Evolutionary conservation across 257 asterid species (phyloP), one percentile per base, ranked within the genome.

Genomic region (Henckelia pumila): DNA sequence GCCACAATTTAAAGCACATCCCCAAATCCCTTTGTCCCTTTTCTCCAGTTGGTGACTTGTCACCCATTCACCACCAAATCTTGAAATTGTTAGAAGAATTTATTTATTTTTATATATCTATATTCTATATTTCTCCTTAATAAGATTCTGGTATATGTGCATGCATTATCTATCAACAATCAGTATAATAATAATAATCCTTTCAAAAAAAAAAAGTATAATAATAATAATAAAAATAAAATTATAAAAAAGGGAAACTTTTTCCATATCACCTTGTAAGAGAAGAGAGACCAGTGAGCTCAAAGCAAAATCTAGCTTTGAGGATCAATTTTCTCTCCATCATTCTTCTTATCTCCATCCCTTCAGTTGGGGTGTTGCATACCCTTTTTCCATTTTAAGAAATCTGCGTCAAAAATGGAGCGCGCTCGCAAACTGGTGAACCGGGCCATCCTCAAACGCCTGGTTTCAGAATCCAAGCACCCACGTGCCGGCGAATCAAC

Each of bases 361-460:
- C 71, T 53, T 52, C n/a, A n/a, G 61, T 29, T 26, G 64, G 77
- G 73, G 73, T 67, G 68, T 67, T 47, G 47, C 33, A 66, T 35
- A n/a, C 10, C 16, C 47, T 35, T 40, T 40, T 40, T 40, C 52
- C 52, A 40, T 24, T 25, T 52, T 56, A 35, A 10, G 29, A 28
- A 60, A 40, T 7, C 66, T 40, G 26, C 66, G 22, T 17, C 68
- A 44, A 40, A 13, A 74, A 91, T 91, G 97, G 97, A 91, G 73
- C 89, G 92, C 7, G 90, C 95, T 2, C 78, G 97, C 56, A 88
- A 79, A 73, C 80, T 91, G 26, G 93, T 89, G 10, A 84, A 76
- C 89, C 53, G 76, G 64, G 92, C 88, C 11, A 80, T 88, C 59
- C 84, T 88, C 79, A 75, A 77, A 33, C 96, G 92, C 30, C 69